Conservation (phyloP, 2,329 filamentous ascomycete genomes). For the Cordyceps javanica region DNA sequence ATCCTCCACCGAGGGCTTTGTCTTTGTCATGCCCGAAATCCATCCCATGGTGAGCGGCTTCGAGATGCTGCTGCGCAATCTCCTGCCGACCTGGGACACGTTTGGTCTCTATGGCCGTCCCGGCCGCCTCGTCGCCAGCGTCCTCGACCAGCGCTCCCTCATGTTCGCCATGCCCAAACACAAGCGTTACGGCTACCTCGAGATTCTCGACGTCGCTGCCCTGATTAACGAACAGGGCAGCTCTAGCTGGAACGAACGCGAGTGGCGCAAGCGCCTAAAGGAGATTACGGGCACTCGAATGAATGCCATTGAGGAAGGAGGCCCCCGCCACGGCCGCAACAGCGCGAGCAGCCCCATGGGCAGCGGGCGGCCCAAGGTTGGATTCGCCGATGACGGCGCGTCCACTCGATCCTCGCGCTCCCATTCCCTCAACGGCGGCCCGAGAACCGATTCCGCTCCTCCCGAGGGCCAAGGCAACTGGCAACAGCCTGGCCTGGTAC, state of each 20-base stretch:
- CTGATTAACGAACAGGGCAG: conserved; percentile 76
- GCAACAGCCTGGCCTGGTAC: conserved; percentile 27
- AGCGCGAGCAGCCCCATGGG: conserved; percentile 51
- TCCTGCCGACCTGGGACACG: conserved; percentile 91
- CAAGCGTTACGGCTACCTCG: conserved; percentile 82
- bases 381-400: conserved; percentile 50
- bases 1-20: conserved; percentile 80
- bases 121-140: conserved; percentile 77
- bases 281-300: conserved; percentile 79
- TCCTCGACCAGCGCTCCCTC: conserved; percentile 76
- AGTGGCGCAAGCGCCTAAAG: conserved; percentile 87
- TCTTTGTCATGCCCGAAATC: conserved; percentile 95
- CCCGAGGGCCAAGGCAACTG: conserved; percentile 35
- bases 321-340: conserved; percentile 40
- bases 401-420: conserved; percentile 49
- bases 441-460: conserved; percentile 46
- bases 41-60: conserved; percentile 90
- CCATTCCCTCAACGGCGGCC: conserved; percentile 37
- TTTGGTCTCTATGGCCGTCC: conserved; percentile 90
- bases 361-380: conserved; percentile 40
- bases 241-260: conserved; percentile 70
- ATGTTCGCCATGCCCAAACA: conserved; percentile 98
- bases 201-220: conserved; percentile 75
- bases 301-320: conserved; percentile 52
- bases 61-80: conserved; percentile 86